phyloP scores from a whole-genome alignment of 352 stramenopile species.

The Pythium aquatile region DNA sequence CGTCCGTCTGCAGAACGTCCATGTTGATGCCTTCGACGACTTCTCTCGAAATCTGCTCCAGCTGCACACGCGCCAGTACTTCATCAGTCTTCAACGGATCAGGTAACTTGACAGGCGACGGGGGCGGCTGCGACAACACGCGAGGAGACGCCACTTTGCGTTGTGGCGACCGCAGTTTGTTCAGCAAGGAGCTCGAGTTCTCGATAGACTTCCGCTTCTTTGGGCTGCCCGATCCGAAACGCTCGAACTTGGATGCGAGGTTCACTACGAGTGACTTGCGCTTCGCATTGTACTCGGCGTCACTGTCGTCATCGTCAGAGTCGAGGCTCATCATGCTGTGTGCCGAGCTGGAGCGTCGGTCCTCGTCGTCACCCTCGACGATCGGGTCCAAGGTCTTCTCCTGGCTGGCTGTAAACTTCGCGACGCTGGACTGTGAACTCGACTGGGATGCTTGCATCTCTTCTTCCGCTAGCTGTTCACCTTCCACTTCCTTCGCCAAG shows the following conservation, averaged over 20 bases:
- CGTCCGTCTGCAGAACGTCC: neutral
- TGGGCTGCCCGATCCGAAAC: conserved; percentile 37
- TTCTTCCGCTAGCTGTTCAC: conserved; percentile 18
- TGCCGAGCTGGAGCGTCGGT: conserved; percentile 34
- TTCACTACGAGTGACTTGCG: conserved; percentile 72
- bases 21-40: conserved; percentile 5
- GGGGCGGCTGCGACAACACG: neutral
- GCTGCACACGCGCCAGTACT: conserved; percentile 13
- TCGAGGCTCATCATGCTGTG: conserved; percentile 83
- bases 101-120: conserved; percentile 19
- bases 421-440: neutral
- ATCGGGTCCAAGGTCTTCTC: conserved; percentile 55
- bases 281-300: conserved; percentile 47
- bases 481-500: conserved; percentile 28
- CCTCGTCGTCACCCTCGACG: conserved; percentile 59
- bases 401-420: conserved; percentile 8
- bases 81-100: conserved; percentile 18
- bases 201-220: conserved; percentile 11
- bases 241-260: conserved; percentile 69
- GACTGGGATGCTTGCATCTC: neutral
- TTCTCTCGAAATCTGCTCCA: conserved; percentile 1
- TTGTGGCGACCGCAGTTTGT: conserved; percentile 1
- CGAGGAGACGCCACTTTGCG: neutral
- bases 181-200: neutral
- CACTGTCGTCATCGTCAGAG: conserved; percentile 46